Conservation (phyloP, 129 eudicot species). For the Flaveria linearis region DNA sequence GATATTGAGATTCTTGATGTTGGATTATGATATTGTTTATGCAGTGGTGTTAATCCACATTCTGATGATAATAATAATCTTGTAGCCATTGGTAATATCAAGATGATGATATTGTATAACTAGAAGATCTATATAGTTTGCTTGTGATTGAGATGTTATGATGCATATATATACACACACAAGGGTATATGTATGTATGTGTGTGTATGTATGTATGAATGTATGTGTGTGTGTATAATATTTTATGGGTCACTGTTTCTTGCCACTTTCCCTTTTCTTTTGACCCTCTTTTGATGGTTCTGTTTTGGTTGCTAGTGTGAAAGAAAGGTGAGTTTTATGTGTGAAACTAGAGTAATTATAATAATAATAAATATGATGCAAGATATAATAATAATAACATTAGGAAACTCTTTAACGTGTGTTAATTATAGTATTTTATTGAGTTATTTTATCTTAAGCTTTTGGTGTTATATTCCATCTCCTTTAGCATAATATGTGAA, state of each 20-base stretch:
- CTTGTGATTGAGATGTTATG: constrained; percentile 9
- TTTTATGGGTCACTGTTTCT: constrained; percentile 30
- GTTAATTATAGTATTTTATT: constrained; percentile 5
- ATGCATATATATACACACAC: constrained; percentile 15
- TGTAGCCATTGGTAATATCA: constrained; percentile 47
- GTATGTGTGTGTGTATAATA: not conserved
- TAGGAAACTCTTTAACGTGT: not conserved
- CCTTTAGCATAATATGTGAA: not conserved
- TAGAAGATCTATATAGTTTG: not conserved
- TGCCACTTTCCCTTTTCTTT: constrained; percentile 24
- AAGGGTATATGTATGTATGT: constrained; percentile 7
- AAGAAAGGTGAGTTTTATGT: constrained; percentile 30
- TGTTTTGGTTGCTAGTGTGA: constrained; percentile 22
- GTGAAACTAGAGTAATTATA: constrained; percentile 24
- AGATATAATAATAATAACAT: not conserved
- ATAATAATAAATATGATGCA: not conserved
- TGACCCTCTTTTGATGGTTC: constrained; percentile 5
- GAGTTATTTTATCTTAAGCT: not conserved
- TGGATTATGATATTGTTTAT: constrained; percentile 44
- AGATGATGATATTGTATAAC: not conserved
- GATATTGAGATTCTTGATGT: constrained; percentile 35
- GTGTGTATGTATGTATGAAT: not conserved
- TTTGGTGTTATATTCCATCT: not conserved
- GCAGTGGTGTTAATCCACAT: constrained; percentile 62
- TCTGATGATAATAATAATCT: constrained; percentile 61